Percentiles rank a stretch among this genome's conserved stretches.
Evolutionary conservation across 75 land plant species (phyloP).

Genomic region (Chamaecyparis obtusa): DNA sequence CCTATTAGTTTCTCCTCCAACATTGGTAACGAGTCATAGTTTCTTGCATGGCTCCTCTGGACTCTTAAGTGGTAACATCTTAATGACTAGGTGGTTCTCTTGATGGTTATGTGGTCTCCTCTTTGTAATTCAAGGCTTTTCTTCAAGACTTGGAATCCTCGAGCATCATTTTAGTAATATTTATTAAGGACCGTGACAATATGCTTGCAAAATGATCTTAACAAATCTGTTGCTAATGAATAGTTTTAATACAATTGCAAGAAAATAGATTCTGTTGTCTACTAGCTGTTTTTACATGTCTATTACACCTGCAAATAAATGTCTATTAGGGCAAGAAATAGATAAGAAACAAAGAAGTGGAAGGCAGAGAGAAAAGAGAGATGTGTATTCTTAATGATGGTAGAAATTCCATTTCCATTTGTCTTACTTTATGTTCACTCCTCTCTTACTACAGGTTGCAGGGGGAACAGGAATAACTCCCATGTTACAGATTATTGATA

Average conservation of each 20-base stretch:
- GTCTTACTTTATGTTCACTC: not conserved
- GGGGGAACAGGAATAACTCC: conserved; percentile 98
- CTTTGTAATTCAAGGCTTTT: not conserved
- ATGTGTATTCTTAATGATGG: not conserved
- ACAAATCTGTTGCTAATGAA: not conserved
- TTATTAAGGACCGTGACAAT: not conserved
- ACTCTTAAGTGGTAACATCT: not conserved
- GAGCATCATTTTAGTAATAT: not conserved
- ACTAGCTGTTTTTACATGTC: not conserved
- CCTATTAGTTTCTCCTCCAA: not conserved
- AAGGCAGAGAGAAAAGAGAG: not conserved
- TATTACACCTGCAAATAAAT: not conserved
- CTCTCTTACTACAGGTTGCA: conserved; percentile 67
- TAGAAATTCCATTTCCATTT: not conserved
- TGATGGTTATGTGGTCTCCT: not conserved
- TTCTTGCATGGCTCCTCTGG: not conserved
- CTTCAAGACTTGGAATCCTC: not conserved
- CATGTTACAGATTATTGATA: conserved; percentile 94
- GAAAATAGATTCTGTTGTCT: not conserved
- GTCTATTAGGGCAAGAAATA: not conserved
- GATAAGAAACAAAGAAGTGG: not conserved
- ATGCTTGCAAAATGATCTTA: not conserved
- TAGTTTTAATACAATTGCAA: not conserved
- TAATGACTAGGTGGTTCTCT: not conserved
- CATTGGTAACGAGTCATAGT: not conserved